These are phyloP conservation scores for Entomophthora muscae DNA, from an alignment of 371 early-diverging fungal species.

Conservation along the genomic window DNA sequence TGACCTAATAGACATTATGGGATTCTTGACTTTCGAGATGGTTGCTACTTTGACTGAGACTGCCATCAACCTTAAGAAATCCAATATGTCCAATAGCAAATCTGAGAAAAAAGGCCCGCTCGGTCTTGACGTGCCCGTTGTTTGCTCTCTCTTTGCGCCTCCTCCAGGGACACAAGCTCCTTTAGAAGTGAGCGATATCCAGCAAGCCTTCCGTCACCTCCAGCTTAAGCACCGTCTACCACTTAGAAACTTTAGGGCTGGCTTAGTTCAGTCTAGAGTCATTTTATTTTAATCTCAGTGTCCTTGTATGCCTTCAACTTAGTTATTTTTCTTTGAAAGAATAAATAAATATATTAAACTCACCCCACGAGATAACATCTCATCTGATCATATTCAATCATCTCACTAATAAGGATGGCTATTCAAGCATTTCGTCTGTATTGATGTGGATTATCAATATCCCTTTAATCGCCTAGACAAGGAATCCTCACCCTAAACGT, in stretches of 20 bases:
- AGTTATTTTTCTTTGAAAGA: not conserved
- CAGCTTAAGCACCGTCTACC: conserved; percentile 46
- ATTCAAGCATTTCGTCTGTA: no score
- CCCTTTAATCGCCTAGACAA: no score
- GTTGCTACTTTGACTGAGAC: conserved; percentile 80
- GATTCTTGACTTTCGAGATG: conserved; percentile 93
- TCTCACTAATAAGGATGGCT: no score
- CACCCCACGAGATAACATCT: no score
- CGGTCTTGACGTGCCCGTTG: conserved; percentile 17
- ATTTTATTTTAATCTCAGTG: conserved; percentile 50
- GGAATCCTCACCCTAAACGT: no score
- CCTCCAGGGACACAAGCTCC: conserved; percentile 65
- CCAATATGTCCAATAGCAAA: conserved; percentile 9
- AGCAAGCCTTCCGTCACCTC: conserved; percentile 72
- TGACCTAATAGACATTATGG: conserved; percentile 92
- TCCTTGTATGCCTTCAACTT: not conserved
- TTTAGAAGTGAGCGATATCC: conserved; percentile 65
- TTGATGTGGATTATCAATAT: no score
- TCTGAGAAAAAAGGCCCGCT: not conserved
- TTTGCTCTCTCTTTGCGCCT: conserved; percentile 47
- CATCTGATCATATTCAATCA: no score
- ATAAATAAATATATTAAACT: no score
- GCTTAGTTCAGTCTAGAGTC: conserved; percentile 51
- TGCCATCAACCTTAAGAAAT: conserved; percentile 58
- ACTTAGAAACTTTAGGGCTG: conserved; percentile 54